Evolutionary conservation across 2,329 filamentous ascomycete species (phyloP).

Genomic region (Trichoderma oligosporum): DNA sequence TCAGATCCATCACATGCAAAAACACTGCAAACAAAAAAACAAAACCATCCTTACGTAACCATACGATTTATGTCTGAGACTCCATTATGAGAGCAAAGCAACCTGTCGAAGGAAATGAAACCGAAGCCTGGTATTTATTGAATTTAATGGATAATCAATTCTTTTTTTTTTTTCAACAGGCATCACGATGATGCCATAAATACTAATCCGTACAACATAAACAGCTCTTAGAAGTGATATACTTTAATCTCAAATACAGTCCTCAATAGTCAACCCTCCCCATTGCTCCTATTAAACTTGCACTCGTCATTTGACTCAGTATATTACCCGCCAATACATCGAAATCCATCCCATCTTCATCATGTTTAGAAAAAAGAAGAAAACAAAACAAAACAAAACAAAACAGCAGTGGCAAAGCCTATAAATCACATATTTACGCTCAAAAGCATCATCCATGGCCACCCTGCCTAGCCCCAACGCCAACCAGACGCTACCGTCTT

Average conservation of each 20-base stretch:
- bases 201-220: not conserved
- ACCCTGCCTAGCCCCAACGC: conserved; percentile 16
- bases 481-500: not conserved
- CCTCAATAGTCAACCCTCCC: not conserved
- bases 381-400: not conserved
- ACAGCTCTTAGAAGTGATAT: not conserved
- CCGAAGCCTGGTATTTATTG: too few relatives aligned
- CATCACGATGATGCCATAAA: not conserved
- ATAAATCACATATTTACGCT: not conserved
- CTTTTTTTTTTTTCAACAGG: not conserved
- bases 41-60: conserved; percentile 1
- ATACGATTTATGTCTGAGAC: not conserved
- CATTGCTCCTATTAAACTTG: not conserved
- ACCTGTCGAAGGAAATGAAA: too few relatives aligned
- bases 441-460: conserved; percentile 5
- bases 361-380: not conserved
- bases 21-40: not conserved
- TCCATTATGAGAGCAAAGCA: too few relatives aligned
- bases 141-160: not conserved
- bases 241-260: not conserved
- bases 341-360: not conserved
- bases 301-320: not conserved
- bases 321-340: conserved; percentile 6
- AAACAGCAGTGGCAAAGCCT: not conserved
- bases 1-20: conserved; percentile 11